Evolutionary conservation across 2,329 filamentous ascomycete species (phyloP).

Genomic region (Macrophomina tecta): DNA sequence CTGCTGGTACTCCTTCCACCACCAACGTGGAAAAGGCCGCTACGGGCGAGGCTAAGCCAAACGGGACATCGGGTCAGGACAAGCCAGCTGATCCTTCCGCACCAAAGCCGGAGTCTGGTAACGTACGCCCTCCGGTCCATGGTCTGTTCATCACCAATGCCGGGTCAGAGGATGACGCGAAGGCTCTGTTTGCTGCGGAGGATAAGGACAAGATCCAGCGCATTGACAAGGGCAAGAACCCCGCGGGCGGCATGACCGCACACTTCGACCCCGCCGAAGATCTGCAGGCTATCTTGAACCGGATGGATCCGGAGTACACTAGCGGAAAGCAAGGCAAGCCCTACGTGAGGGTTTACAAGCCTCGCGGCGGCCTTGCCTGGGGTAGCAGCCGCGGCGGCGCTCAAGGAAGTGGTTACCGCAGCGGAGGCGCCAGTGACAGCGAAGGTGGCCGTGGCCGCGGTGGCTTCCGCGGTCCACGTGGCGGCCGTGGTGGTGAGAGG

Average conservation of each 20-base stretch:
- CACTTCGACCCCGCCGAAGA: slow-evolving; percentile 82
- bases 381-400: slow-evolving; percentile 69
- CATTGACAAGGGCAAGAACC: slow-evolving; percentile 71
- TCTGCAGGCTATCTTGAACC: slow-evolving; percentile 77
- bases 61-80: slow-evolving; percentile 55
- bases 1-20: slow-evolving; percentile 31
- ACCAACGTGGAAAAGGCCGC: slow-evolving; percentile 44
- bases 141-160: slow-evolving; percentile 91
- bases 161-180: slow-evolving; percentile 80
- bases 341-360: slow-evolving; percentile 82
- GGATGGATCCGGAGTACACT: slow-evolving; percentile 75
- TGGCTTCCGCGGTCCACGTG: slow-evolving; percentile 46
- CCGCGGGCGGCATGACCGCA: slow-evolving; percentile 72
- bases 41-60: slow-evolving; percentile 52
- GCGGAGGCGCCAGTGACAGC: slow-evolving; percentile 79
- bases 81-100: slow-evolving; percentile 42
- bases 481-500: slow-evolving; percentile 55
- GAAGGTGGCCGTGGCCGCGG: slow-evolving; percentile 69
- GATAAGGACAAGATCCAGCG: slow-evolving; percentile 78
- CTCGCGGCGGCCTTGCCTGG: slow-evolving; percentile 61
- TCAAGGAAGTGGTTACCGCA: slow-evolving; percentile 79
- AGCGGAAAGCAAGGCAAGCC: slow-evolving; percentile 79
- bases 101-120: slow-evolving; percentile 56
- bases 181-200: slow-evolving; percentile 80
- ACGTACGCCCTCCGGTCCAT: slow-evolving; percentile 65